Evolutionary conservation across 2,329 filamentous ascomycete genomes (phyloP).

Genomic region (Pestalotiopsis fici): DNA sequence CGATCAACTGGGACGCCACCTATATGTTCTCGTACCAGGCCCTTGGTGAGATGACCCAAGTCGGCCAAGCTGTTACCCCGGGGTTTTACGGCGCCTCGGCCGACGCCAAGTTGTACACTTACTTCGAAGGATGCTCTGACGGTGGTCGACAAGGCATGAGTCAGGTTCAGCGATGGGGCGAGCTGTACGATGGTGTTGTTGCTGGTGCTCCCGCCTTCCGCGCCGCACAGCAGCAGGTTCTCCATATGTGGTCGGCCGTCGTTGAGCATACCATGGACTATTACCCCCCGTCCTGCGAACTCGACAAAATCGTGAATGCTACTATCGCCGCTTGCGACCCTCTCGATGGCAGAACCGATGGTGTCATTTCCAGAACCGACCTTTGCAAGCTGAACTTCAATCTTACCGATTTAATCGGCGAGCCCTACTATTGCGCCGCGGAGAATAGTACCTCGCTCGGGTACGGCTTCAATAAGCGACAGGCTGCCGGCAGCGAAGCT

Average conservation of each 20-base stretch:
- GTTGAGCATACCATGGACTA: not conserved
- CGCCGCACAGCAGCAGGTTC: not conserved
- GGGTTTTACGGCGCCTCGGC: constrained; percentile 34
- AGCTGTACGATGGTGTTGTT: not conserved
- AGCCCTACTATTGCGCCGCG: constrained; percentile 25
- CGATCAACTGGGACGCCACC: constrained; percentile 23
- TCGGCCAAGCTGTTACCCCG: constrained; percentile 10
- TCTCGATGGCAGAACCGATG: not conserved
- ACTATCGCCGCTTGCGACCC: constrained; percentile 2
- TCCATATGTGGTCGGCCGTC: not conserved
- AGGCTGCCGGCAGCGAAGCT: too few relatives aligned
- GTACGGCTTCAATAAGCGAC: constrained; percentile 31
- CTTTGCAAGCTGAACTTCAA: constrained; percentile 6
- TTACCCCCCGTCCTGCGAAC: not conserved
- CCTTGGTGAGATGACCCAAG: not conserved
- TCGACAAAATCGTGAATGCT: not conserved
- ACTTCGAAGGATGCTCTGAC: constrained; percentile 4
- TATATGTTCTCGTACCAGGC: constrained; percentile 31
- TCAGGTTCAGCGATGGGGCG: not conserved
- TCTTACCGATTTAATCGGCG: constrained; percentile 15
- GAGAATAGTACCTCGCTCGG: constrained; percentile 23
- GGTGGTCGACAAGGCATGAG: constrained; percentile 1
- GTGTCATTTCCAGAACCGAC: not conserved
- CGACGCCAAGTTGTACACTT: constrained; percentile 11
- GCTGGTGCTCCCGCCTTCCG: constrained; percentile 1